These are phyloP conservation scores for Pleurotus pulmonarius DNA, from an alignment of 768 basidiomycete genomes.

Conservation along the genomic window DNA sequence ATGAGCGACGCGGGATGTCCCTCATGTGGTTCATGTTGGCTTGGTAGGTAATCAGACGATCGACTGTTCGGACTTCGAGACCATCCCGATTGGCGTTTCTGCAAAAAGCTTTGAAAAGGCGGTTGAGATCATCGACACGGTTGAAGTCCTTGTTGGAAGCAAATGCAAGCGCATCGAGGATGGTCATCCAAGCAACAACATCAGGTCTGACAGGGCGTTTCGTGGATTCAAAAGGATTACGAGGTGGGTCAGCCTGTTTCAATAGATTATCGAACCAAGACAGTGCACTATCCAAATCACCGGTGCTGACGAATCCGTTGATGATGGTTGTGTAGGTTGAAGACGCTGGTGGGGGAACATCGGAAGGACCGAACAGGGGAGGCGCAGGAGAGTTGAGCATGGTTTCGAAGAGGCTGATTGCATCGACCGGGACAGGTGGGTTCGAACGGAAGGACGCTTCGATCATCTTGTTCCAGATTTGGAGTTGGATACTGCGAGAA, in stretches of 20 bases:
- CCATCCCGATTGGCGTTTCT: conserved; percentile 29
- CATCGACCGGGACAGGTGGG: conserved; percentile 46
- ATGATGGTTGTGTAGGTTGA: conserved; percentile 66
- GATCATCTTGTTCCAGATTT: conserved; percentile 76
- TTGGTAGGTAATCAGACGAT: conserved; percentile 39
- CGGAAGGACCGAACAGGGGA: conserved; percentile 27
- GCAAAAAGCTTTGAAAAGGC: conserved; percentile 41
- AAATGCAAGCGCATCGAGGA: conserved; percentile 54
- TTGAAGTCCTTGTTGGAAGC: conserved; percentile 20
- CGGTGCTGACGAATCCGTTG: conserved; percentile 55
- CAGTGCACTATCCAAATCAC: conserved; percentile 61
- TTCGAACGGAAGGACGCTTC: conserved; percentile 66
- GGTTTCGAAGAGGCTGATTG: conserved; percentile 59
- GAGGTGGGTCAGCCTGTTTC: conserved; percentile 29
- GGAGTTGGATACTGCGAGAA: conserved; percentile 33
- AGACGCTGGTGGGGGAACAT: conserved; percentile 54
- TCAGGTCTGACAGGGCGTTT: conserved; percentile 49
- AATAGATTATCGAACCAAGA: conserved; percentile 71
- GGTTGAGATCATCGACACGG: conserved; percentile 52
- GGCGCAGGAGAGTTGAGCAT: conserved; percentile 57
- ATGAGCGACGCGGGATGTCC: conserved; percentile 6
- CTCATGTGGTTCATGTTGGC: conserved; percentile 35
- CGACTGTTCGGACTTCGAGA: conserved; percentile 28
- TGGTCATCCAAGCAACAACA: conserved; percentile 47
- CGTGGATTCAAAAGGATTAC: conserved; percentile 37